Conservation (phyloP, 306 rosid species). For the Amphicarpaea edgeworthii region DNA sequence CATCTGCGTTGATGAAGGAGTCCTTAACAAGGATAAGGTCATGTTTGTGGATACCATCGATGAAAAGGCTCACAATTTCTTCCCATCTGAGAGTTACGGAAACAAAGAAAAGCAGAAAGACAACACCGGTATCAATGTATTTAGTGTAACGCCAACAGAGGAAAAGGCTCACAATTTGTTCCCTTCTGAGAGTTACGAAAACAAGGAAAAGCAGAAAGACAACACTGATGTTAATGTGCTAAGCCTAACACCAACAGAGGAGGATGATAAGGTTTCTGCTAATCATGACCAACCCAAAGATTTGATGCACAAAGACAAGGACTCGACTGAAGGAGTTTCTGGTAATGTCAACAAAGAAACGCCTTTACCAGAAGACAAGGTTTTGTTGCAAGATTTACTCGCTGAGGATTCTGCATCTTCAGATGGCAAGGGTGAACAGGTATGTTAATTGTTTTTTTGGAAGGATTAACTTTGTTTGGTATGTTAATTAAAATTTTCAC, state of each 20-base stretch:
- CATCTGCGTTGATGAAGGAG: constrained; percentile 83
- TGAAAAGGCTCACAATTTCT: constrained; percentile 50
- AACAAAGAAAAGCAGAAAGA: constrained; percentile 44
- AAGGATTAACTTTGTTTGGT: constrained; percentile 23
- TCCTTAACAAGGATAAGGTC: constrained; percentile 56
- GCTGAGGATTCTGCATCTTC: constrained; percentile 31
- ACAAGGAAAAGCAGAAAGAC: constrained; percentile 43
- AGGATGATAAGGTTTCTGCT: constrained; percentile 47
- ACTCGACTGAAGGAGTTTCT: constrained; percentile 31
- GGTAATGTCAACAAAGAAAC: constrained; percentile 46
- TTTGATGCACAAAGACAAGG: constrained; percentile 38
- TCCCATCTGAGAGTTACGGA: constrained; percentile 41
- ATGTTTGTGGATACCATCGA: constrained; percentile 52
- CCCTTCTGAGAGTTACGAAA: constrained; percentile 40
- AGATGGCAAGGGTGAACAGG: constrained; percentile 59
- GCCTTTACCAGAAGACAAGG: constrained; percentile 25
- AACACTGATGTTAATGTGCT: constrained; percentile 43
- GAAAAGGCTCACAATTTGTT: constrained; percentile 51
- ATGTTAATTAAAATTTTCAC: not conserved
- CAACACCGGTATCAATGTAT: constrained; percentile 40
- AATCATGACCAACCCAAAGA: constrained; percentile 46
- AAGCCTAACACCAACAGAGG: constrained; percentile 39
- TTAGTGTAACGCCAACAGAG: constrained; percentile 38
- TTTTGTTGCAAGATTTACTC: constrained; percentile 41
- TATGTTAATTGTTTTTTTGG: constrained; percentile 37